Evolutionary conservation across 2,329 filamentous ascomycete species (phyloP).

Genomic region (Penicillium fuscoglaucum): DNA sequence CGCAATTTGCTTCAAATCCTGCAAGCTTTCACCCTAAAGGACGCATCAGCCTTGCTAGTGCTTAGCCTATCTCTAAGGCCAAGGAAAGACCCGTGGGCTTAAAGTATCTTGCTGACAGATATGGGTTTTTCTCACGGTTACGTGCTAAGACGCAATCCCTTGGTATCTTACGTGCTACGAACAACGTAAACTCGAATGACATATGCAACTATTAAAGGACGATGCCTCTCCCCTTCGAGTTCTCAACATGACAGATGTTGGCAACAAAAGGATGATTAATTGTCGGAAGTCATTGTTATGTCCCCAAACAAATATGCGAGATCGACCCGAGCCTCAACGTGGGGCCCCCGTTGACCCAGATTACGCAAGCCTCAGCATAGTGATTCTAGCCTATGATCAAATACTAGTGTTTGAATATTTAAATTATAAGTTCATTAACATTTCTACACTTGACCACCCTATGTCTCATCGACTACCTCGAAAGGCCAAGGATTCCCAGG

Average conservation of each 20-base stretch:
- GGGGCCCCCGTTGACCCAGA: background rate
- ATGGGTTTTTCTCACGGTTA: background rate
- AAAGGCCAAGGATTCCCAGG: background rate
- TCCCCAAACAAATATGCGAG: background rate
- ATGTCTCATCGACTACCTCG: background rate
- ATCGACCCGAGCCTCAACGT: background rate
- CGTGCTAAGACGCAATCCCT: constrained; percentile 7
- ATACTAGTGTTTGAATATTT: background rate
- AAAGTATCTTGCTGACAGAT: background rate
- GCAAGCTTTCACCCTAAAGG: background rate
- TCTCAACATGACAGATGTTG: background rate
- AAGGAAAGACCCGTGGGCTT: background rate
- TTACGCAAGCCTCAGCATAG: background rate
- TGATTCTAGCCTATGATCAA: no score
- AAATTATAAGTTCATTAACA: background rate
- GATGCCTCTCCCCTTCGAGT: accelerated
- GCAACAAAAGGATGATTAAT: background rate
- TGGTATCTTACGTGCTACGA: background rate
- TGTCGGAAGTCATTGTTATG: background rate
- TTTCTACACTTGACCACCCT: background rate
- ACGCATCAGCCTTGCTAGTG: background rate
- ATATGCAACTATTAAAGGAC: background rate
- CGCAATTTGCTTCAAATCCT: background rate
- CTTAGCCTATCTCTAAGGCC: background rate
- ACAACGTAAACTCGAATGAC: constrained; percentile 9